These are phyloP conservation scores for Gloeostereum incarnatum DNA, from an alignment of 768 basidiomycete species.

Conservation along the genomic window DNA sequence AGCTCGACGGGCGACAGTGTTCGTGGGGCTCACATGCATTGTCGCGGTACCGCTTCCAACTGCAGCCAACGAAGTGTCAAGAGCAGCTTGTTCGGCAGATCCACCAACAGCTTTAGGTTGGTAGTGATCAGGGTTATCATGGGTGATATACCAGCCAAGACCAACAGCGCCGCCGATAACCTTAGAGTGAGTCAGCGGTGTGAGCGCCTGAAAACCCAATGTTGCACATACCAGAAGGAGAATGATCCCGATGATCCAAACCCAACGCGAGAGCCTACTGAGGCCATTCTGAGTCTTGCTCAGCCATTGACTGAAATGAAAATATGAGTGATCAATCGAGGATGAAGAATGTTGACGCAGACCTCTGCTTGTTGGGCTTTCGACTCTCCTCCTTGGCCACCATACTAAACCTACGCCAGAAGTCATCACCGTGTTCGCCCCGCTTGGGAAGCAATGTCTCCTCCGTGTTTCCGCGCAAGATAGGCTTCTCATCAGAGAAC, in stretches of 20 bases:
- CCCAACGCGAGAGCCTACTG: conserved; percentile 50
- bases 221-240: conserved; percentile 43
- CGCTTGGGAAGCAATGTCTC: conserved; percentile 57
- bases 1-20: conserved; percentile 36
- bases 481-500: conserved; percentile 38
- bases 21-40: conserved; percentile 50
- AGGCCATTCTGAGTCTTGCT: conserved; percentile 47
- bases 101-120: conserved; percentile 60
- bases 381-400: conserved; percentile 59
- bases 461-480: conserved; percentile 63
- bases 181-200: conserved; percentile 14
- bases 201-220: no score
- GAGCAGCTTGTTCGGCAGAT: conserved; percentile 33
- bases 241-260: conserved; percentile 59
- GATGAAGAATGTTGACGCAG: conserved; percentile 16
- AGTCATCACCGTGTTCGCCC: conserved; percentile 73
- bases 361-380: conserved; percentile 35
- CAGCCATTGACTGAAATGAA: conserved; percentile 49
- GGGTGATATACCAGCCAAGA: conserved; percentile 49
- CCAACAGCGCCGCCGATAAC: conserved; percentile 47
- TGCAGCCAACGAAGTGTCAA: conserved; percentile 10
- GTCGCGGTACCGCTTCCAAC: conserved; percentile 15
- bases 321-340: neutral
- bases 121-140: conserved; percentile 36
- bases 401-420: conserved; percentile 83